These are phyloP conservation scores for Helicosporidium sp. DNA, from an alignment of 139 green algal genomes.

Conservation along the genomic window DNA sequence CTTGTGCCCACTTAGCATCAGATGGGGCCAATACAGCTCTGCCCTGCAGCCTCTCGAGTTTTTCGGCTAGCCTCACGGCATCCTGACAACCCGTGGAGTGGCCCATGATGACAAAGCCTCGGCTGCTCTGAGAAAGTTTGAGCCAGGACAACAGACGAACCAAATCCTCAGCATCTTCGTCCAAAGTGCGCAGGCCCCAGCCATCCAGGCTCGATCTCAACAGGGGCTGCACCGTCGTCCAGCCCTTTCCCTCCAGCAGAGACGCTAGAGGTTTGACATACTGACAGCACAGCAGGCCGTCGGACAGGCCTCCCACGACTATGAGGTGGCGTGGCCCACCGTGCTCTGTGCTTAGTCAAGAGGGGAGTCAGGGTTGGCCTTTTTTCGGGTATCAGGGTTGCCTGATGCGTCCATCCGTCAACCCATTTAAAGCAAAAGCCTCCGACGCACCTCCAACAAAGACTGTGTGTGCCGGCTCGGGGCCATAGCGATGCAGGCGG, in stretches of 20 bases:
- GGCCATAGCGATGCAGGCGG: too few relatives aligned
- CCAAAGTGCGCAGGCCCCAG: constrained; percentile 33
- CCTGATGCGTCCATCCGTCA: too few relatives aligned
- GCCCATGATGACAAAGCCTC: constrained; percentile 33
- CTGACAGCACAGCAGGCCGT: constrained; percentile 36
- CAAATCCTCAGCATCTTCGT: constrained; percentile 47
- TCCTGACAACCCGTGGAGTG: constrained; percentile 62
- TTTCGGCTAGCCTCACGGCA: constrained; percentile 37
- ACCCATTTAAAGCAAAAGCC: too few relatives aligned
- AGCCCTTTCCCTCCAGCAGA: constrained; percentile 10
- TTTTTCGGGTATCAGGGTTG: too few relatives aligned
- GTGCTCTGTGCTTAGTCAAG: constrained; percentile 1
- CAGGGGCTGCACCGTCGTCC: constrained; percentile 31
- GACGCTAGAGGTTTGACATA: constrained; percentile 24
- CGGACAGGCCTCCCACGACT: constrained; percentile 32
- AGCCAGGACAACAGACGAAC: constrained; percentile 12
- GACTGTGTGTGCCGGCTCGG: background rate
- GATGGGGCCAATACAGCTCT: too few relatives aligned
- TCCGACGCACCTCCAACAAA: background rate
- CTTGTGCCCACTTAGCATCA: too few relatives aligned
- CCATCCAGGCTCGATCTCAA: constrained; percentile 36
- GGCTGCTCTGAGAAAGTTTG: background rate
- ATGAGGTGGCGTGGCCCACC: constrained; percentile 13
- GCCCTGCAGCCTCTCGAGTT: constrained; percentile 4
- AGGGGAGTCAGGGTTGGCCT: constrained; percentile 21